Evolutionary conservation across 257 asterid genomes (phyloP).

Genomic region (Echium plantagineum): DNA sequence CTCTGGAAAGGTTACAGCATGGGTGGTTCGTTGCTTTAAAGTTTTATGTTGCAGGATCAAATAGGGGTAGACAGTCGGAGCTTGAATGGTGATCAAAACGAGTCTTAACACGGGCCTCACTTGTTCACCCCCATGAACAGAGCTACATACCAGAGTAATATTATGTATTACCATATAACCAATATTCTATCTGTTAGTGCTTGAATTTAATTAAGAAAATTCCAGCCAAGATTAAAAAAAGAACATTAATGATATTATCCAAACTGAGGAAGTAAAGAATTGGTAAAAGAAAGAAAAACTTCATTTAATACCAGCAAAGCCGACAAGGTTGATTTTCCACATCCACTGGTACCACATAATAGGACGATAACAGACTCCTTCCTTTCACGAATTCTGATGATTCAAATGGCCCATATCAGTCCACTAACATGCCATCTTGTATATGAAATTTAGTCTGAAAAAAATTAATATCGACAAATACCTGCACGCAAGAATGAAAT

Average conservation of each 20-base stretch:
- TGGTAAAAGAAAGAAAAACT: neutral
- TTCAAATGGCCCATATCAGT: neutral
- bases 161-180: neutral
- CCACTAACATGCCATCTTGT: neutral
- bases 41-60: no score
- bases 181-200: neutral
- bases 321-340: slow-evolving; percentile 98
- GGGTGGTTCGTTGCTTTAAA: neutral
- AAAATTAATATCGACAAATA: slow-evolving; percentile 12
- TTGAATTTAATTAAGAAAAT: neutral
- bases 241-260: slow-evolving; percentile 4
- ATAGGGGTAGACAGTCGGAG: no score
- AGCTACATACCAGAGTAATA: neutral
- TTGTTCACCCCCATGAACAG: neutral
- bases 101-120: neutral
- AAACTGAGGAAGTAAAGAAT: slow-evolving; percentile 5
- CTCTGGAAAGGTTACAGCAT: neutral
- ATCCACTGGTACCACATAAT: slow-evolving; percentile 96
- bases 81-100: neutral
- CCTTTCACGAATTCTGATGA: slow-evolving; percentile 80
- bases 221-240: neutral
- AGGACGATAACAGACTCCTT: slow-evolving; percentile 83
- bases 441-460: slow-evolving; percentile 4
- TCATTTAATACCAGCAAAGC: slow-evolving; percentile 68
- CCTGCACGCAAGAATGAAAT: slow-evolving; percentile 91